Evolutionary conservation across 495 filamentous ascomycete species (phyloP), one percentile per base, ranked within the genome.

Genomic region (Annulohypoxylon bovei): DNA sequence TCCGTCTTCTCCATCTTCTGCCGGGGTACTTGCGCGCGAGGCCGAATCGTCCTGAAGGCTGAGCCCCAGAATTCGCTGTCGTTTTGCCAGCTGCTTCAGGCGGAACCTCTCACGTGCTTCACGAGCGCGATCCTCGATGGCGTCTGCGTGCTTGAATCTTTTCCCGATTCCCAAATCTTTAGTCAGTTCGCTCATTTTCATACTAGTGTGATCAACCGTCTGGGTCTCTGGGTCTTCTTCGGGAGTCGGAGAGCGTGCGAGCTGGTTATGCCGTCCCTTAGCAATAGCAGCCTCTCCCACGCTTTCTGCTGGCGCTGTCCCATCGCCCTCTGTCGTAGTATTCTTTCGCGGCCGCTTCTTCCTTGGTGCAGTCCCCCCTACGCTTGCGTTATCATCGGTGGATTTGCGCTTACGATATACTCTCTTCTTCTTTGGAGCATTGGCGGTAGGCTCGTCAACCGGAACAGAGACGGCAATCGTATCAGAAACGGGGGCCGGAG

Each of bases 121-220:
- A 25, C 81, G 77, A 52, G 81, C 76, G 23, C 84, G 77, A 62
- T 83, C 76, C 58, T 83, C 82, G 8, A 89, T 81, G 74, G 87
- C 82, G 59, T 85, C 81, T 65, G 85, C 84, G 6, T 91, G 88
- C 62, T 90, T 91, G 18, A 94, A 98, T 63, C 88, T 92, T 77
- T 89, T 92, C 40, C 95, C 95, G 6, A 90, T 91, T 23, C 87
- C 85, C 25, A 90, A 76, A 73, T 97, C 92, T 65, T 86, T 90
- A 72, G 89, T 92, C 4, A 99, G 79, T 39, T 97, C 93, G 11
- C 85, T 88, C 92, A 99, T 97, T 61, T 88, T 95, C 33, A 93
- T 84, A 1, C 86, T 84, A 4, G 83, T 84, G 5, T 88, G 85
- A 65, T 91, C 87, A 42, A 98, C 91, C 50, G 89, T 84, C 32